Evolutionary conservation across 2,329 filamentous ascomycete genomes (phyloP), one percentile per base, ranked within the genome.

Genomic region (Xylariales sp.): DNA sequence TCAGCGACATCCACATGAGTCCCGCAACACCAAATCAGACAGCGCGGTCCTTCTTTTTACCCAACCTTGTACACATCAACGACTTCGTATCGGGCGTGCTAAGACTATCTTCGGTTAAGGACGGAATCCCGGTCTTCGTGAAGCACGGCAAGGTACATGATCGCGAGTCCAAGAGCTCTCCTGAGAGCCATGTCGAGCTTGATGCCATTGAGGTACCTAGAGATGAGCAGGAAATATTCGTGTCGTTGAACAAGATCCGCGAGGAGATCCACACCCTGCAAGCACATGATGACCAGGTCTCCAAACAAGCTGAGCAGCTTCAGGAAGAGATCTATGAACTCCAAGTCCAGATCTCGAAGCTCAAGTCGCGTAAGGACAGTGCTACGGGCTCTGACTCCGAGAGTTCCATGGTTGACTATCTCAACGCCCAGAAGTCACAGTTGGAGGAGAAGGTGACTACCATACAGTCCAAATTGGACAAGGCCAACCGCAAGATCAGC

Each of bases 211-310:
- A 68, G 35, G 59, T 78, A 7, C 69, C 73, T 3, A 63, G 72
- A 42, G 74, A 76, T 31, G 75, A 78, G 49, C 69, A 76, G 55
- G 69, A 72, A 48, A 78, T 78, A 21, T 77, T 78, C 47, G 74
- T 79, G 29, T 79, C 75, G 7, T 68, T 78, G 66, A 75, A 78
- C 71, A 78, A 78, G 70, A 76, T 79, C 61, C 71, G 74, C 28
- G 70, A 76, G 31, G 74, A 79, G 53, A 74, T 78, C 31, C 57
- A 73, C 38, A 71, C 70, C 44, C 63, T 79, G 28, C 73, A 76
- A 44, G 71, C 76, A 29, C 74, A 78, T 47, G 72, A 78, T 44
- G 73, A 76, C 37, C 66, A 74, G 48, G 66, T 78, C 8, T 71
- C 77, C 38, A 68, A 69, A 37, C 74, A 78, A 52, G 74, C 75